Evolutionary conservation across 2,329 filamentous ascomycete genomes (phyloP).

Genomic region (Beauveria pseudobassiana): DNA sequence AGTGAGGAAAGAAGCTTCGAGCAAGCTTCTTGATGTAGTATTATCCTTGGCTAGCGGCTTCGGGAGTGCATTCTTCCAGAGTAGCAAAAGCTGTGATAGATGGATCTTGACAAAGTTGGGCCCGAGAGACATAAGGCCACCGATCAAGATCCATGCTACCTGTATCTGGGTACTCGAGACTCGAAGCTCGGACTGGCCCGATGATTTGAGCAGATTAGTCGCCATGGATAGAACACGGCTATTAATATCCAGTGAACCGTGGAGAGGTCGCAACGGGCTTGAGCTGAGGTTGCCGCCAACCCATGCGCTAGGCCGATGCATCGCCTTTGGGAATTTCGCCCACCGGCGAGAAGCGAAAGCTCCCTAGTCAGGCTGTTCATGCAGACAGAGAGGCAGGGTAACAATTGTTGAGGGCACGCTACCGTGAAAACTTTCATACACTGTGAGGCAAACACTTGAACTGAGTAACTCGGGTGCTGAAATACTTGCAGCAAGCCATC

Average conservation of each 20-base stretch:
- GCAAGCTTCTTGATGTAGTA: constrained; percentile 69
- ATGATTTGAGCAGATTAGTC: constrained; percentile 85
- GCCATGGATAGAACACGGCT: constrained; percentile 86
- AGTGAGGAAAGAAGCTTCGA: constrained; percentile 87
- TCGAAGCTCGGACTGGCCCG: constrained; percentile 81
- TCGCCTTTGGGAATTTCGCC: constrained; percentile 69
- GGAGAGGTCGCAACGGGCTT: constrained; percentile 78
- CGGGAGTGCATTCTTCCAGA: constrained; percentile 96
- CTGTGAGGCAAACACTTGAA: constrained; percentile 82
- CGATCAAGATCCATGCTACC: constrained; percentile 95
- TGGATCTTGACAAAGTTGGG: constrained; percentile 99
- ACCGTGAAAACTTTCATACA: constrained; percentile 83
- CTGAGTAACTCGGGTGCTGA: constrained; percentile 91
- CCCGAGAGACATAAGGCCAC: constrained; percentile 90
- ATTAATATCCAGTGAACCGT: constrained; percentile 93
- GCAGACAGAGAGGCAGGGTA: constrained; percentile 87
- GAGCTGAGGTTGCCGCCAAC: constrained; percentile 86
- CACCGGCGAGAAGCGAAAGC: constrained; percentile 66
- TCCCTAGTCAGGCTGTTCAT: constrained; percentile 93
- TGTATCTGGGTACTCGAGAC: constrained; percentile 93
- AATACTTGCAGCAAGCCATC: constrained; percentile 85
- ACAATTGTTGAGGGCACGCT: constrained; percentile 83
- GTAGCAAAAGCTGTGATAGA: constrained; percentile 79
- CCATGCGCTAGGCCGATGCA: constrained; percentile 91
- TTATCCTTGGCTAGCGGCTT: constrained; percentile 93